These are phyloP conservation scores for Cucurbita ficifolia DNA, from an alignment of 306 rosid genomes.

Conservation along the genomic window DNA sequence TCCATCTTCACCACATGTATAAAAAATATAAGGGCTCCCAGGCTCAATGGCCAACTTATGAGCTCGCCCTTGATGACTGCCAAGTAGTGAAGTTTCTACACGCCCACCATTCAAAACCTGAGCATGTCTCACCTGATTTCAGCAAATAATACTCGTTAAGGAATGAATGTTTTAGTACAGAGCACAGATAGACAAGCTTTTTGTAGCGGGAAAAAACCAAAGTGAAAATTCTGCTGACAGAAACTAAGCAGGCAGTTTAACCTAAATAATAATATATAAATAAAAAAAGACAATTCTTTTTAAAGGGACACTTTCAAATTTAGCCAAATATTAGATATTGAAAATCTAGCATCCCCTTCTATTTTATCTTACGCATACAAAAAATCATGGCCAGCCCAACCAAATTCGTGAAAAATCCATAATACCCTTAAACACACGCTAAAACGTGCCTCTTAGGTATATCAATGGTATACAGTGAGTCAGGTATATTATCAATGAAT, in stretches of 20 bases:
- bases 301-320: too few species aligned
- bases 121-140: slow-evolving; percentile 69
- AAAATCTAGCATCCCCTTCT: not conserved
- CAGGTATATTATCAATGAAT: not conserved
- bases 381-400: not conserved
- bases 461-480: not conserved
- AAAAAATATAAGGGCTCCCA: slow-evolving; percentile 85
- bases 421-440: not conserved
- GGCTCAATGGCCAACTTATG: slow-evolving; percentile 96
- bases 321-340: not conserved
- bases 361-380: not conserved
- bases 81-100: slow-evolving; percentile 42
- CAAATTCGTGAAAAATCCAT: not conserved
- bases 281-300: not conserved
- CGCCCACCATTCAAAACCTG: slow-evolving; percentile 39
- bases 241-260: not conserved
- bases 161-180: not conserved
- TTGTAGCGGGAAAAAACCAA: not conserved
- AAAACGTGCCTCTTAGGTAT: not conserved
- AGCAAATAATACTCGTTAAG: slow-evolving; percentile 5
- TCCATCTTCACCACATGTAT: slow-evolving; percentile 95
- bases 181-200: not conserved
- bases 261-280: too few species aligned
- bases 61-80: slow-evolving; percentile 58
- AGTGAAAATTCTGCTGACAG: not conserved